These are phyloP conservation scores for Heteromeles arbutifolia DNA, from an alignment of 306 rosid species.

Conservation along the genomic window DNA sequence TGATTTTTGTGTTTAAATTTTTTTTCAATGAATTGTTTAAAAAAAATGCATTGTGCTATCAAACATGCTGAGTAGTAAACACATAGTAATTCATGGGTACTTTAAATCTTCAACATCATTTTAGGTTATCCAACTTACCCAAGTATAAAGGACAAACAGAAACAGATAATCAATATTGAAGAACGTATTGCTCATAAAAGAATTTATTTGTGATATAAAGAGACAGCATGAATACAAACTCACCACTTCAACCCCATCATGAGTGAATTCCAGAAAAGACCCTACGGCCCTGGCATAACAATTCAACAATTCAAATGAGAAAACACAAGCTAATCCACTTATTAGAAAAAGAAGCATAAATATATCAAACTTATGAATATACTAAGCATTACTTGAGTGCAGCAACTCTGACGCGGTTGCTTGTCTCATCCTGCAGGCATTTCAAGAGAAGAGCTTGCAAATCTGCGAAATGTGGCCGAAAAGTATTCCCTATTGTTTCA, in stretches of 20 bases:
- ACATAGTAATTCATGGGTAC: neutral
- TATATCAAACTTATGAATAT: neutral
- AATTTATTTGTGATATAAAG: neutral
- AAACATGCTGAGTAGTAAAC: neutral
- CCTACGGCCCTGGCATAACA: slow-evolving; percentile 81
- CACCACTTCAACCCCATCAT: slow-evolving; percentile 92
- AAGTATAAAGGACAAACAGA: neutral
- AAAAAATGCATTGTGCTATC: neutral
- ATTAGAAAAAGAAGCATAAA: neutral
- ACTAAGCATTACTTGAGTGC: slow-evolving; percentile 67
- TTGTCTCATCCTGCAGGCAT: slow-evolving; percentile 93
- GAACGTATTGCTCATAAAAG: neutral
- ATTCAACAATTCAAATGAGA: slow-evolving; percentile 17
- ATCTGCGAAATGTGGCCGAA: slow-evolving; percentile 74
- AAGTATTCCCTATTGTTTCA: slow-evolving; percentile 85
- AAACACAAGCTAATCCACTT: neutral
- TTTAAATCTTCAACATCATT: neutral
- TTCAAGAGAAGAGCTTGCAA: slow-evolving; percentile 92
- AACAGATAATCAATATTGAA: neutral
- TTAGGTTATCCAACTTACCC: slow-evolving; percentile 1
- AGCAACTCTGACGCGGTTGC: slow-evolving; percentile 91
- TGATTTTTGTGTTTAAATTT: neutral
- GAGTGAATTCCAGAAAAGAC: slow-evolving; percentile 88
- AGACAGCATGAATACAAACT: slow-evolving; percentile 19
- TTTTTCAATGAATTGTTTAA: neutral